These are phyloP conservation scores for Lactarius quietus DNA, from an alignment of 768 basidiomycete genomes.

Conservation along the genomic window DNA sequence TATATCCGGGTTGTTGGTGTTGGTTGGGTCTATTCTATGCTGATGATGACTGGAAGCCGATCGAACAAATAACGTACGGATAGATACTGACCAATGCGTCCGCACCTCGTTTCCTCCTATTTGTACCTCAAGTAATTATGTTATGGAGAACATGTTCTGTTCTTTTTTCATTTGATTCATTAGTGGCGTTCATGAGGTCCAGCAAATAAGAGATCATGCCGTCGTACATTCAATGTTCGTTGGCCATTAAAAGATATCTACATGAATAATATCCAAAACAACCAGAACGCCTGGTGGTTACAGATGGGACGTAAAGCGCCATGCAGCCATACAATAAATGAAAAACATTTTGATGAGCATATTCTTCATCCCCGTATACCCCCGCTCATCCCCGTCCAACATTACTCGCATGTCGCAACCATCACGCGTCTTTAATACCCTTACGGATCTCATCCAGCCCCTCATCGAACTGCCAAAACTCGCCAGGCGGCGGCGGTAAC, in stretches of 20 bases:
- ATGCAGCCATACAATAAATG: neutral
- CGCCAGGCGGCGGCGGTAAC: constrained; percentile 11
- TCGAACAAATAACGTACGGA: neutral
- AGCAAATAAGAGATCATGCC: too few relatives aligned
- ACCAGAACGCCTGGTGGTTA: neutral
- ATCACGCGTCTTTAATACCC: constrained; percentile 50
- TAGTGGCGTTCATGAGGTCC: too few relatives aligned
- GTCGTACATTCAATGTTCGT: too few relatives aligned
- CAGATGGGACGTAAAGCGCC: neutral
- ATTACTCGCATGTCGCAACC: neutral
- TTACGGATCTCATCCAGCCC: constrained; percentile 69
- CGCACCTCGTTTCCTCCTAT: neutral
- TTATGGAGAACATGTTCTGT: too few relatives aligned
- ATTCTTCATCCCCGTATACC: neutral
- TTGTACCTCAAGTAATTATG: neutral
- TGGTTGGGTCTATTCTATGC: too few relatives aligned
- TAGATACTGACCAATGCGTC: neutral
- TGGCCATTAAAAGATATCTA: neutral
- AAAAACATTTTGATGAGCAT: neutral
- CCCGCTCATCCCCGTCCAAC: neutral
- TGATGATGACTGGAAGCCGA: too few relatives aligned
- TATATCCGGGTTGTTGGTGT: neutral
- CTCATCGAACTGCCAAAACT: constrained; percentile 72
- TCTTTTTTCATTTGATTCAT: too few relatives aligned
- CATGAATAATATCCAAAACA: neutral